A percentile compares a stretch with the other conserved stretches of the same genome.
Conservation (phyloP, 176 grass and related monocot genomes). For the Eleusine indica region DNA sequence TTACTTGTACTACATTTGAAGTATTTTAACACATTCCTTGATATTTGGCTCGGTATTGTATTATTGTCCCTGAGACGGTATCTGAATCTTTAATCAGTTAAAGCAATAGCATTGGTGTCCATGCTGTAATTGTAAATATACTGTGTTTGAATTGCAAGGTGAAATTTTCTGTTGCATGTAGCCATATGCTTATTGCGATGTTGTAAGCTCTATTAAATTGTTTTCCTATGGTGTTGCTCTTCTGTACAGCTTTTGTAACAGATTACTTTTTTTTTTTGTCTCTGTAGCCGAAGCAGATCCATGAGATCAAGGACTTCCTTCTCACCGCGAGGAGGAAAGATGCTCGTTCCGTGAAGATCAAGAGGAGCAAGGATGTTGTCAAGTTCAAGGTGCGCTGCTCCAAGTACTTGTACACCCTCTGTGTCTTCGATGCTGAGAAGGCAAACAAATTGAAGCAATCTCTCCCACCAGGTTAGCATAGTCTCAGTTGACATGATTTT, state of each 20-base stretch:
- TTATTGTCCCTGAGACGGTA: neutral
- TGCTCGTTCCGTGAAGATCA: neutral
- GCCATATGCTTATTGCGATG: no score
- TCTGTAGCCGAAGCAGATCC: neutral
- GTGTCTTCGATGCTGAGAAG: neutral
- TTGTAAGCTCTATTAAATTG: neutral
- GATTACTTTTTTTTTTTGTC: neutral
- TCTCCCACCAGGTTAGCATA: neutral
- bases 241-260: neutral
- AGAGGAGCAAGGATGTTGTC: neutral
- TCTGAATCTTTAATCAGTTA: neutral
- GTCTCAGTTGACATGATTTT: neutral
- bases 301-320: neutral
- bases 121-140: neutral
- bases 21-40: neutral
- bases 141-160: neutral
- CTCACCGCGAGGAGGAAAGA: neutral
- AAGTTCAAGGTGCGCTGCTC: neutral
- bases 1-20: neutral
- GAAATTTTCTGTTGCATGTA: neutral
- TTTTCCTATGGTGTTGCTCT: neutral
- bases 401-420: neutral
- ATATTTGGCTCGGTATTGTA: neutral
- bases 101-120: no score
- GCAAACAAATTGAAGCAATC: neutral